Evolutionary conservation across 2,329 filamentous ascomycete genomes (phyloP), one percentile per base, ranked within the genome.

Genomic region (Trichoderma sp.): DNA sequence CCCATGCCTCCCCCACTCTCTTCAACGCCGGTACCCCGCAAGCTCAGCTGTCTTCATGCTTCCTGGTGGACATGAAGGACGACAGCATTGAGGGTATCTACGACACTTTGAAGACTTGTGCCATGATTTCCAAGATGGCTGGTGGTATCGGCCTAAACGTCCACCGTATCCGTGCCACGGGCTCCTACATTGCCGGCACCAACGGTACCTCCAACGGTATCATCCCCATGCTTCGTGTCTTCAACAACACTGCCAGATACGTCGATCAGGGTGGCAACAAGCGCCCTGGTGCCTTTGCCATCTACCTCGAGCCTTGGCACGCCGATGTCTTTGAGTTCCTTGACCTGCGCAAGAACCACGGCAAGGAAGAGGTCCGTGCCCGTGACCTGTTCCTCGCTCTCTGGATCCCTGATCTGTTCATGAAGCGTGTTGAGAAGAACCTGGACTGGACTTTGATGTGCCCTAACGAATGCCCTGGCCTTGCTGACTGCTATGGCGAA

Each of bases 31-130:
- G 95, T 77, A 99, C 96, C 33, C 96, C 96, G 56, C 91, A 96
- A 77, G 91, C 94, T 56, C 96, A 99, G 83, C 86, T 99, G 75
- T 96, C 96, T 3, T 99, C 96, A 19, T 99, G 96, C 87, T 99
- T 99, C 89, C 87, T 99, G 68, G 93, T 99, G 74, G 96, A 98
- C 82, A 98, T 99, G 91, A 99, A 98, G 86, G 94, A 97, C 63
- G 96, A 99, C 84, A 97, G 94, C 82, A 99, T 99, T 78, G 96
- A 99, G 74, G 96, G 96, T 75, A 99, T 99, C 80, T 99, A 99
- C 78, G 96, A 99, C 79, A 99, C 96, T 21, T 88, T 99, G 75
- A 99, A 99, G 89, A 98, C 93, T 1, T 99, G 96, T 83, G 96
- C 96, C 74, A 95, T 99, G 93, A 99, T 99, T 82, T 99, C 96